Conservation (phyloP, 2,329 filamentous ascomycete genomes). For the Microthyrium microscopicum region DNA sequence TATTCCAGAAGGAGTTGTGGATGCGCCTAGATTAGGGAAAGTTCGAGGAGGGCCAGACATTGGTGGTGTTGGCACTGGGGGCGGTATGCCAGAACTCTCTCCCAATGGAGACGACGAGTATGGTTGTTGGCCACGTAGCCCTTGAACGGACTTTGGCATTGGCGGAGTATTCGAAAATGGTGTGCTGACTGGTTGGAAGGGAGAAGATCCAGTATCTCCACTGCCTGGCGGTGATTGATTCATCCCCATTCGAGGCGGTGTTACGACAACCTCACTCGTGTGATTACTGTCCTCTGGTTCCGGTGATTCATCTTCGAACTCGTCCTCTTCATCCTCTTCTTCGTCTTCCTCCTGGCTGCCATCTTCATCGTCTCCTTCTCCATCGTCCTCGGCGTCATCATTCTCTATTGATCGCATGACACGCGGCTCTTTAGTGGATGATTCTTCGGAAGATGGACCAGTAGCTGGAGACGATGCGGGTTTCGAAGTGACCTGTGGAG, state of each 20-base stretch:
- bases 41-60: slow-evolving; percentile 9
- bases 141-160: too few relatives aligned
- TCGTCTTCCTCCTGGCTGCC: slow-evolving; percentile 32
- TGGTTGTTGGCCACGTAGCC: too few relatives aligned
- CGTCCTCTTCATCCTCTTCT: too few relatives aligned
- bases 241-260: too few relatives aligned
- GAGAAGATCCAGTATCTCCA: too few relatives aligned
- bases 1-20: slow-evolving; percentile 1
- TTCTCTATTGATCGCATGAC: slow-evolving; percentile 23
- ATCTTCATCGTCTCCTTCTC: slow-evolving; percentile 17
- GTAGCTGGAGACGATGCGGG: slow-evolving; percentile 17
- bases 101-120: too few relatives aligned
- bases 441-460: slow-evolving; percentile 1
- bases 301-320: slow-evolving; percentile 29
- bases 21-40: not conserved
- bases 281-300: not conserved
- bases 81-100: too few relatives aligned
- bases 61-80: slow-evolving; percentile 37
- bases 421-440: slow-evolving; percentile 11
- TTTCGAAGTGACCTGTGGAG: slow-evolving; percentile 9
- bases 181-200: too few relatives aligned
- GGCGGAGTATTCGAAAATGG: too few relatives aligned
- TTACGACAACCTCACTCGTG: too few relatives aligned
- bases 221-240: too few relatives aligned
- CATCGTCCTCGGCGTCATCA: slow-evolving; percentile 16